Evolutionary conservation across 1,284 basidiomycete genomes (phyloP), one percentile per base, ranked within the genome.

Genomic region (Cryptococcus neoformans): DNA sequence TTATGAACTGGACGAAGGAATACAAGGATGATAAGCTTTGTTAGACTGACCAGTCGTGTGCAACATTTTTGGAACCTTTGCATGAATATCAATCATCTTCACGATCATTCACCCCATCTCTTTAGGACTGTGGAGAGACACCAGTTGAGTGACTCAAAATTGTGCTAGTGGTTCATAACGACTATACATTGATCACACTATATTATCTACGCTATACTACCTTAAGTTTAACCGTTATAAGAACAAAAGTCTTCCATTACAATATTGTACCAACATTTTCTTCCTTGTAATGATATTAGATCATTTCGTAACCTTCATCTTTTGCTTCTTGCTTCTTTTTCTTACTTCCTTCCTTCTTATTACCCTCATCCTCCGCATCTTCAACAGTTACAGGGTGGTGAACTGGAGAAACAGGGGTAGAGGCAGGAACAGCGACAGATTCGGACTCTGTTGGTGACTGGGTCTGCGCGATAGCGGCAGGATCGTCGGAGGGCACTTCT

Each of bases 1-100:
- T 36, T 65, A 55, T 50, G 63, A 65, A 44, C 36, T 65, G 50
- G 39, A 44, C 17, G 62, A 59, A 37, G 54, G 46, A 50, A 21
- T 21, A 21, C 21, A 21, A 21, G 21, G 21, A 21, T 21, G 21
- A 21, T 21, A 28, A 28, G 4, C 4, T 28, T 28, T 28, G 28
- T 28, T 28, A 28, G 28, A 28, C 28, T 28, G 28, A 28, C 28
- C 28, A 28, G 28, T 28, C 28, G 28, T 28, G 28, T 28, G 28
- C 28, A 28, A 28, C 28, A 28, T 28, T 28, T n/a, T 28, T 28
- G 28, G 28, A 28, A 28, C 28, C 28, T 28, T 28, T 28, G 28
- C 28, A 28, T 28, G 28, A 28, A 28, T 28, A 28, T 28, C 28
- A 28, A 28, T 28, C 28, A 28, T 28, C 28, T 28, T 28, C 28